Evolutionary conservation across 495 filamentous ascomycete genomes (phyloP), one percentile per base, ranked within the genome.

Genomic region (Thozetella sp.): DNA sequence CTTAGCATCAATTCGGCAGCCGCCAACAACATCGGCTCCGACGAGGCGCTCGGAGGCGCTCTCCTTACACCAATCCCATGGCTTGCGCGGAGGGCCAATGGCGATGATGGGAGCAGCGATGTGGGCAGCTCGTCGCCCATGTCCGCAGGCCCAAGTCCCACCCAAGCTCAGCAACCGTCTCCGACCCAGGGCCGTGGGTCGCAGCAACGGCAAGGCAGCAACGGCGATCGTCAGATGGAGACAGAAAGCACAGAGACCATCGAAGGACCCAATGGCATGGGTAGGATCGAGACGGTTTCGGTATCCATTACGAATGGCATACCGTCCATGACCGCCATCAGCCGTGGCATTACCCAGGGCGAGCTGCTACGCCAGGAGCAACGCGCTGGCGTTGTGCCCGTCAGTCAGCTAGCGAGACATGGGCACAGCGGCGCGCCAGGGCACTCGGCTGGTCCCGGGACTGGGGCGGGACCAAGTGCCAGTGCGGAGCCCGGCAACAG

Each of bases 1-100:
- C 68, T 76, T 19, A 75, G 70, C 19, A 66, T 76, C 15, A 60
- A 65, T 11, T 67, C 75, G 9, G 37, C 61, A 0, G 63, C 70
- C 1, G 67, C 71, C 9, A 62, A 63, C 43, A 67, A 57, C 2
- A 73, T 92, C 3, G 93, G 92, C 0, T 90, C 88, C 55, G 93
- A 97, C 70, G 95, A 98, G 65, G 90, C 86, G 19, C 78, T 99
- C 6, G 94, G 95, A 40, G 95, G 95, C 11, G 95, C 96, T 0
- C 82, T 97, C 34, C 80, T 99, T 23, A 97, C 95, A 0, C 94
- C 94, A 0, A 99, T 99, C 50, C 91, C 93, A 0, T 98, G 95
- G 95, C 76, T 97, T 9, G 75, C 60, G 1, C 52, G 71, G 11
- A 68, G 67, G 24, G 62, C 57, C 24, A 72, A 73, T 48, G 64